Evolutionary conservation across 1,284 basidiomycete genomes (phyloP).

Genomic region (Marasmius fiardii): DNA sequence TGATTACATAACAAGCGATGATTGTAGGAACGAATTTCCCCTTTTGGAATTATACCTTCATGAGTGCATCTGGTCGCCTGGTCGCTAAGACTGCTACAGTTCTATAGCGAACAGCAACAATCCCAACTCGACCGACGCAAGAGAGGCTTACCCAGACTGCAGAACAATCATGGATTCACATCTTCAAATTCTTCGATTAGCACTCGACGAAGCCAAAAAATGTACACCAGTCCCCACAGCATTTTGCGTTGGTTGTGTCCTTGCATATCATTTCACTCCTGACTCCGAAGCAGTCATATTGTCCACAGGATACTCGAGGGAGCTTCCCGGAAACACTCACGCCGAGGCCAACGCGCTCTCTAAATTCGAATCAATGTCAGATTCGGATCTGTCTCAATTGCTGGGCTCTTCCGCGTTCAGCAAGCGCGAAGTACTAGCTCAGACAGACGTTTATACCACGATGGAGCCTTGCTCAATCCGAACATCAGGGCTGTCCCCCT

Average conservation of each 20-base stretch:
- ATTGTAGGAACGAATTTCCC: background rate
- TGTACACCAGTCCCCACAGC: slow-evolving; percentile 76
- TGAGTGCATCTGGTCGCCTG: too few species aligned
- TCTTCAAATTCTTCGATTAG: slow-evolving; percentile 54
- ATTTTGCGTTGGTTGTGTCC: slow-evolving; percentile 93
- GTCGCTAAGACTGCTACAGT: too few species aligned
- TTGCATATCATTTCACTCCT: slow-evolving; percentile 49
- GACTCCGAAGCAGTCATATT: slow-evolving; percentile 49
- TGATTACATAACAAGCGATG: background rate
- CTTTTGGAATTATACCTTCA: background rate
- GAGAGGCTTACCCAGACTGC: too few species aligned
- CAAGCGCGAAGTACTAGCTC: slow-evolving; percentile 40
- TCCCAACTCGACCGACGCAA: too few species aligned
- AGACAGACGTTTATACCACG: slow-evolving; percentile 86
- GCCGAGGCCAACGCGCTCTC: slow-evolving; percentile 93
- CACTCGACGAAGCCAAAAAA: slow-evolving; percentile 71
- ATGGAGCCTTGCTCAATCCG: slow-evolving; percentile 96
- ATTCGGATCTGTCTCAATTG: slow-evolving; percentile 40
- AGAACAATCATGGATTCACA: slow-evolving; percentile 29
- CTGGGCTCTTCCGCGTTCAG: slow-evolving; percentile 17
- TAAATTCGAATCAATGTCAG: slow-evolving; percentile 48
- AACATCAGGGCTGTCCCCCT: slow-evolving; percentile 84
- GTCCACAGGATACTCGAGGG: slow-evolving; percentile 87
- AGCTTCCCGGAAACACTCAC: slow-evolving; percentile 94
- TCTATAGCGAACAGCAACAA: background rate